Conservation (phyloP, 352 stramenopile species). For the Hyaloperonospora brassicae region DNA sequence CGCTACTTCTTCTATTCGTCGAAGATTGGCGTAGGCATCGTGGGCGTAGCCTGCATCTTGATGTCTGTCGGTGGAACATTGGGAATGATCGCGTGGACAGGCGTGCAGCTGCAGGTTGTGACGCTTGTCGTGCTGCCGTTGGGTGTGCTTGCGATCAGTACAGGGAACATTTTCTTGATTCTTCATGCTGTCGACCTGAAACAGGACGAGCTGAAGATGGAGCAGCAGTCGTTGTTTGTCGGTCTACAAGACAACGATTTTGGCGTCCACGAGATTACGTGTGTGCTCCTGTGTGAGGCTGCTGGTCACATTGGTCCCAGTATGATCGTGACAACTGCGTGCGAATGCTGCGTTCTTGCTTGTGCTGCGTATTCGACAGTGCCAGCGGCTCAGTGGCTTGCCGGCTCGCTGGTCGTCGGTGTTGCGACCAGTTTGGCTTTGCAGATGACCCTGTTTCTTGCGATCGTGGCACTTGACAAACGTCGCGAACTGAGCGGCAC, state of each 20-base stretch:
- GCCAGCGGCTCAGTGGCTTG: slow-evolving; percentile 60
- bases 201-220: slow-evolving; percentile 36
- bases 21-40: slow-evolving; percentile 56
- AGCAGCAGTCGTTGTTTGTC: slow-evolving; percentile 44
- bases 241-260: slow-evolving; percentile 37
- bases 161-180: slow-evolving; percentile 66
- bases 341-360: slow-evolving; percentile 40
- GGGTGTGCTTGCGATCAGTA: slow-evolving; percentile 56
- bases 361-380: slow-evolving; percentile 55
- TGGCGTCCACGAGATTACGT: slow-evolving; percentile 43
- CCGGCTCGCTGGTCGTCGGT: slow-evolving; percentile 36
- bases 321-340: slow-evolving; percentile 41
- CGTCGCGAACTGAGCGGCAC: slow-evolving; percentile 48
- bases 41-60: slow-evolving; percentile 55
- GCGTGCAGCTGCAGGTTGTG: slow-evolving; percentile 56
- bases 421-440: slow-evolving; percentile 47
- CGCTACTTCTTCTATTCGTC: slow-evolving; percentile 53
- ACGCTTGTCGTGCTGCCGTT: slow-evolving; percentile 63
- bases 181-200: slow-evolving; percentile 47
- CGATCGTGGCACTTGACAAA: slow-evolving; percentile 60
- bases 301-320: slow-evolving; percentile 49
- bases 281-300: slow-evolving; percentile 40
- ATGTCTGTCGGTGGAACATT: slow-evolving; percentile 56
- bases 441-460: slow-evolving; percentile 62
- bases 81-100: slow-evolving; percentile 56